Evolutionary conservation across 148 eudicot species (phyloP).

Genomic region (Beta vulgaris): DNA sequence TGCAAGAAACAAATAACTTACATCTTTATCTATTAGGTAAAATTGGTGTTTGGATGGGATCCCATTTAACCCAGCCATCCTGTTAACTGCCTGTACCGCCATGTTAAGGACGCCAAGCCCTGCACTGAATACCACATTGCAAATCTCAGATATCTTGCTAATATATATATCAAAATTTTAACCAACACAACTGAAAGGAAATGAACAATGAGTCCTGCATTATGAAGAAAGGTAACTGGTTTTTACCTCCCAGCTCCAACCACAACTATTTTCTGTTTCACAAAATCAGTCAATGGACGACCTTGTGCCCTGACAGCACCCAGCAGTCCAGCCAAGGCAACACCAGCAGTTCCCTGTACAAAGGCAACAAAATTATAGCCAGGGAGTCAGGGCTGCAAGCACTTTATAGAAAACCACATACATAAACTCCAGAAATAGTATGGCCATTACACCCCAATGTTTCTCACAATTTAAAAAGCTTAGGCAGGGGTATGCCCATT

Average conservation of each 20-base stretch:
- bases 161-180: neutral
- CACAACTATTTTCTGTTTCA: conserved; percentile 85
- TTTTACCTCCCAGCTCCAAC: conserved; percentile 97
- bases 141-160: conserved; percentile 13
- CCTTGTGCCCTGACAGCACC: conserved; percentile 98
- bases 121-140: conserved; percentile 65
- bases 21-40: conserved; percentile 91
- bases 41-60: conserved; percentile 65
- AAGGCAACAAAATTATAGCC: neutral
- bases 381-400: neutral
- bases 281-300: conserved; percentile 77
- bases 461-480: conserved; percentile 6
- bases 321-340: conserved; percentile 93
- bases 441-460: neutral
- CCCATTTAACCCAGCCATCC: conserved; percentile 63
- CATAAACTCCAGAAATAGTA: neutral
- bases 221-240: neutral
- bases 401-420: neutral
- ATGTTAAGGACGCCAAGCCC: conserved; percentile 96
- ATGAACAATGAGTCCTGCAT: neutral
- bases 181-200: neutral
- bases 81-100: conserved; percentile 81
- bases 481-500: neutral
- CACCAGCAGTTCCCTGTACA: conserved; percentile 94
- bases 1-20: conserved; percentile 26